Percentiles rank a stretch among this genome's conserved stretches.
These are phyloP conservation scores for Penicillium digitatum DNA, from an alignment of 2,329 filamentous ascomycete species.

Conservation along the genomic window DNA sequence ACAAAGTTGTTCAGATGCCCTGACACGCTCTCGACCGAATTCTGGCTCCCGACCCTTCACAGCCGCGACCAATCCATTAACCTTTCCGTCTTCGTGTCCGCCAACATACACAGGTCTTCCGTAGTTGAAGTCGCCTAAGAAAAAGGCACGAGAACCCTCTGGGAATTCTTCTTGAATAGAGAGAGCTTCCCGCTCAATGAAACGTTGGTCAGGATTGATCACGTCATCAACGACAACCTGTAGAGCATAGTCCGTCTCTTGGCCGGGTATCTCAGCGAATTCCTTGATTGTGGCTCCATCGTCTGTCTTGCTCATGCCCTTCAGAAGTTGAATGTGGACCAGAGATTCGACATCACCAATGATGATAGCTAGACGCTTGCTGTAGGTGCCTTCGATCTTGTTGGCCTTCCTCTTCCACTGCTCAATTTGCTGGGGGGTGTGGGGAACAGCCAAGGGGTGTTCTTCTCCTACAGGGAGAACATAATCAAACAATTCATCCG, in stretches of 20 bases:
- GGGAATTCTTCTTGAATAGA: conserved; percentile 92
- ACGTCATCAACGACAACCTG: conserved; percentile 89
- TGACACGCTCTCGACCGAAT: conserved; percentile 72
- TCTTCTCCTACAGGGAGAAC: conserved; percentile 62
- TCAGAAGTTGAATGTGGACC: conserved; percentile 89
- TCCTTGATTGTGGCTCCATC: conserved; percentile 89
- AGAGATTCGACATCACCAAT: conserved; percentile 84
- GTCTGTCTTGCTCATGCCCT: conserved; percentile 83
- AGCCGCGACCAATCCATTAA: conserved; percentile 72
- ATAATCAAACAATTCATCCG: conserved; percentile 92
- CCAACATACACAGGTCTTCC: conserved; percentile 82
- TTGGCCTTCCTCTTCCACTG: conserved; percentile 81
- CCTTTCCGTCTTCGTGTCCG: conserved; percentile 68
- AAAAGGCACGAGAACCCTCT: conserved; percentile 76
- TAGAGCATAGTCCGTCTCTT: conserved; percentile 85
- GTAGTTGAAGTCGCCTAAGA: conserved; percentile 89
- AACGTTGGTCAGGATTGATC: conserved; percentile 84
- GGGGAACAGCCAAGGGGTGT: conserved; percentile 64
- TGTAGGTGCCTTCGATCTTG: conserved; percentile 80
- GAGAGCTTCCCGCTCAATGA: conserved; percentile 82
- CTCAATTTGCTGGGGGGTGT: conserved; percentile 70
- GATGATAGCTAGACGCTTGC: conserved; percentile 82
- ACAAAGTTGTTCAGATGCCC: conserved; percentile 63
- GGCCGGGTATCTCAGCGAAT: conserved; percentile 77
- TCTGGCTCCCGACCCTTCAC: conserved; percentile 71